Conservation (phyloP, 306 rosid species). For the Canavalia ensiformis region DNA sequence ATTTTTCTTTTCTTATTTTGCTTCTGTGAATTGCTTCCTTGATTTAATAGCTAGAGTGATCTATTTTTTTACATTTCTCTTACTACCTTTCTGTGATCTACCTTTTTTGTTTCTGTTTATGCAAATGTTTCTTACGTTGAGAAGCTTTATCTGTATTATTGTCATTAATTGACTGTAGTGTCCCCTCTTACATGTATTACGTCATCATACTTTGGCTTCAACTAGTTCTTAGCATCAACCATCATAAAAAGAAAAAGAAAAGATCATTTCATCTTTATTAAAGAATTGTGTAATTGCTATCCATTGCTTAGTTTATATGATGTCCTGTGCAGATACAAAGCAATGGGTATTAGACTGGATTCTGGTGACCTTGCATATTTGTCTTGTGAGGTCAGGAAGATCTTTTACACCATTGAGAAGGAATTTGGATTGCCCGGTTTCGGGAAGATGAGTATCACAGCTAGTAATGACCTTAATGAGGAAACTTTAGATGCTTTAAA, state of each 20-base stretch:
- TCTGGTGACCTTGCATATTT: conserved; percentile 96
- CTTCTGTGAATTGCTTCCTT: conserved; percentile 11
- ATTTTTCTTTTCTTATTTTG: background rate
- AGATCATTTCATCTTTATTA: conserved; percentile 7
- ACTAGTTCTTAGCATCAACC: background rate
- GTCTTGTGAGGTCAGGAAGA: conserved; percentile 80
- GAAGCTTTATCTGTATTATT: background rate
- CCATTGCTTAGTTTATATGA: conserved; percentile 46
- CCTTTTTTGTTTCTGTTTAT: too few species aligned
- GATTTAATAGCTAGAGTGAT: background rate
- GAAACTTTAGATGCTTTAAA: conserved; percentile 97
- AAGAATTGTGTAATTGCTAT: conserved; percentile 14
- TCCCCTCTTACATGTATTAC: too few species aligned
- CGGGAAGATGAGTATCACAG: conserved; percentile 75
- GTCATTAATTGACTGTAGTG: background rate
- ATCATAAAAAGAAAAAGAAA: background rate
- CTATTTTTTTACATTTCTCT: too few species aligned
- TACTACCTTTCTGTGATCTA: too few species aligned
- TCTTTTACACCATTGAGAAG: conserved; percentile 72
- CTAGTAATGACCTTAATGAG: conserved; percentile 96
- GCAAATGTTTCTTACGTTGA: conserved; percentile 5
- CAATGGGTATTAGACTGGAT: conserved; percentile 88
- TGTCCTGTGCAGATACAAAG: conserved; percentile 74
- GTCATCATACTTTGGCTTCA: background rate
- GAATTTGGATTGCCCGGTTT: conserved; percentile 75